Evolutionary conservation across 108 stramenopile species (phyloP).

Genomic region (Skeletonema grethae): DNA sequence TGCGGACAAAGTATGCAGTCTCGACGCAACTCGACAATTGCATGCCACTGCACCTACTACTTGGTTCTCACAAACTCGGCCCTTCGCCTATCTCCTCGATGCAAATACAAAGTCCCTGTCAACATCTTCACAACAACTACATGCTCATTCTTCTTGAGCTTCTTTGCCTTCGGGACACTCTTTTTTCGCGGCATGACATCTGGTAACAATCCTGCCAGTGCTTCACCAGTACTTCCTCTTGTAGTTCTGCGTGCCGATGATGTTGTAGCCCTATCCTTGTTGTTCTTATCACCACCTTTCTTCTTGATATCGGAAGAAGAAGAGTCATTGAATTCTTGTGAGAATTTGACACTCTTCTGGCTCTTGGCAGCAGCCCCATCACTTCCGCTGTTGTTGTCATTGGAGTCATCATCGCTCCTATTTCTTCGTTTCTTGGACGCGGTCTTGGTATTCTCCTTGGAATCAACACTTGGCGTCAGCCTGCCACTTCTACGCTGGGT

Average conservation of each 20-base stretch:
- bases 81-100: slow-evolving; percentile 60
- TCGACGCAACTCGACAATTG: not conserved
- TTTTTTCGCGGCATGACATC: slow-evolving; percentile 15
- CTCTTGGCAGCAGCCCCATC: slow-evolving; percentile 17
- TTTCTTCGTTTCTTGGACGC: slow-evolving; percentile 13
- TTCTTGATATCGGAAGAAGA: slow-evolving; percentile 10
- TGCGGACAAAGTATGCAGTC: not conserved
- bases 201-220: slow-evolving; percentile 17
- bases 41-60: slow-evolving; percentile 12
- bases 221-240: slow-evolving; percentile 21
- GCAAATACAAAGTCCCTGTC: slow-evolving; percentile 71
- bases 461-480: slow-evolving; percentile 13
- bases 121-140: slow-evolving; percentile 61
- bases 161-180: slow-evolving; percentile 20
- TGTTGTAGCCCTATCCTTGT: not conserved
- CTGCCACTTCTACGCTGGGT: slow-evolving; percentile 9
- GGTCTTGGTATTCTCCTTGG: slow-evolving; percentile 1
- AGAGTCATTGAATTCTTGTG: slow-evolving; percentile 40
- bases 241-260: slow-evolving; percentile 17
- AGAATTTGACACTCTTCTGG: slow-evolving; percentile 42
- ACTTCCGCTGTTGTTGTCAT: slow-evolving; percentile 16
- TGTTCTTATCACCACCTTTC: not conserved
- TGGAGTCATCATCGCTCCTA: slow-evolving; percentile 29
- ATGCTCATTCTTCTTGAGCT: slow-evolving; percentile 44
- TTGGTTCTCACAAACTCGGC: slow-evolving; percentile 66